phyloP scores from a whole-genome alignment of 306 rosid genomes.

The Rosa chinensis region DNA sequence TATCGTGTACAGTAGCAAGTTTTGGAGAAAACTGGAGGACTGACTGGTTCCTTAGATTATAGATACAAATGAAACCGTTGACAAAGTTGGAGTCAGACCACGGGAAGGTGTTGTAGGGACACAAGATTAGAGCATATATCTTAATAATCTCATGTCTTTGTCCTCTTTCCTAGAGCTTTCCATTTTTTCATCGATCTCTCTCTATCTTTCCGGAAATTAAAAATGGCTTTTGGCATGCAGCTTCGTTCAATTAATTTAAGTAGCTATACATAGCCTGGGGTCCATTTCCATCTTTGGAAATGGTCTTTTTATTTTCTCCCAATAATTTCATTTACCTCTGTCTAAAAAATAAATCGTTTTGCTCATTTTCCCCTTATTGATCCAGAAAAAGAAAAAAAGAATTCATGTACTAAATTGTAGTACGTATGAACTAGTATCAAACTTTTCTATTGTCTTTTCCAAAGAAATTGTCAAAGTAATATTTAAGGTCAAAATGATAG shows the following conservation, averaged over 20 bases:
- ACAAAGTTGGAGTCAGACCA: constrained; percentile 47
- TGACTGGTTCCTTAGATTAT: constrained; percentile 16
- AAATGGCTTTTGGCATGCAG: constrained; percentile 35
- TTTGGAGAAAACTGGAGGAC: constrained; percentile 37
- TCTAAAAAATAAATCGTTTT: too few relatives aligned
- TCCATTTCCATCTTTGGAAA: neutral
- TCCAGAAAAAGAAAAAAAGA: too few relatives aligned
- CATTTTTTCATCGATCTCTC: neutral
- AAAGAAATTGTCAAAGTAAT: too few relatives aligned
- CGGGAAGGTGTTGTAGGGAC: constrained; percentile 23
- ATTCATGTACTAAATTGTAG: too few relatives aligned
- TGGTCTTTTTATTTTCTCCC: neutral
- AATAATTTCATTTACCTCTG: neutral
- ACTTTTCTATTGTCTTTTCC: too few relatives aligned
- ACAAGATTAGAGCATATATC: neutral
- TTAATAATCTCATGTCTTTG: constrained; percentile 20
- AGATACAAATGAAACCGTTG: constrained; percentile 41
- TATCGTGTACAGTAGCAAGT: constrained; percentile 42
- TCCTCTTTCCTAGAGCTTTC: constrained; percentile 36
- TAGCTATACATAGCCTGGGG: neutral
- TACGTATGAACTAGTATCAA: too few relatives aligned
- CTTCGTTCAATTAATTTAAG: constrained; percentile 12
- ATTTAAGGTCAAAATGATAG: too few relatives aligned
- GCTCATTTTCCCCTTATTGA: too few relatives aligned
- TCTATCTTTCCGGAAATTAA: constrained; percentile 7